Evolutionary conservation across 805 yeast genomes (phyloP).

Genomic region (Suhomyces sp.): DNA sequence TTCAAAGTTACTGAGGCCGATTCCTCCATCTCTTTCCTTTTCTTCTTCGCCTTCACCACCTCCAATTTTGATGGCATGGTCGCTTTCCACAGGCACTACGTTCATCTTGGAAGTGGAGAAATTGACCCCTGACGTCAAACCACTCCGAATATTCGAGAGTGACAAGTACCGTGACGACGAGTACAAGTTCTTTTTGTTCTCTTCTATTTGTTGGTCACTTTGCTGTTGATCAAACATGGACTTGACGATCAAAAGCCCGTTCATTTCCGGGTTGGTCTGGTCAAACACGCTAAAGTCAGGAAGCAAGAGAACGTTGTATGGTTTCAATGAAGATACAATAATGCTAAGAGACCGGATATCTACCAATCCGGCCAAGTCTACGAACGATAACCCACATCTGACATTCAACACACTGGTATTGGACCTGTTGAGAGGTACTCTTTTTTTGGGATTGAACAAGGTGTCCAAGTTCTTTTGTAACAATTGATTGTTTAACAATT

Average conservation of each 20-base stretch:
- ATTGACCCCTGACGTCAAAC: slow-evolving; percentile 17
- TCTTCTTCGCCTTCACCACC: slow-evolving; percentile 39
- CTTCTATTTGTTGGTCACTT: slow-evolving; percentile 22
- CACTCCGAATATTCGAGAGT: slow-evolving; percentile 29
- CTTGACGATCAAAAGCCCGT: slow-evolving; percentile 28
- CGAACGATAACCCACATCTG: slow-evolving; percentile 68
- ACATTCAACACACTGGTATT: slow-evolving; percentile 28
- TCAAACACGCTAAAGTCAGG: slow-evolving; percentile 39
- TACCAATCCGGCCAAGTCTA: slow-evolving; percentile 81
- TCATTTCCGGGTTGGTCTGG: slow-evolving; percentile 15
- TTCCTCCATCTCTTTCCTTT: slow-evolving; percentile 40
- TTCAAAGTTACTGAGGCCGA: slow-evolving; percentile 46
- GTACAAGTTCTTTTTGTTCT: slow-evolving; percentile 16
- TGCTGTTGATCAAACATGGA: slow-evolving; percentile 30
- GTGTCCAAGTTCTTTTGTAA: slow-evolving; percentile 46
- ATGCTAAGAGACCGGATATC: slow-evolving; percentile 79
- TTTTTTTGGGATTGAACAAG: slow-evolving; percentile 48
- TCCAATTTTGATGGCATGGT: slow-evolving; percentile 46
- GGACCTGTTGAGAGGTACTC: slow-evolving; percentile 24
- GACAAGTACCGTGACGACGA: slow-evolving; percentile 29
- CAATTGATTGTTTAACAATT: slow-evolving; percentile 38
- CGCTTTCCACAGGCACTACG: slow-evolving; percentile 30
- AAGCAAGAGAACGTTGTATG: slow-evolving; percentile 63
- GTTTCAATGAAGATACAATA: slow-evolving; percentile 75
- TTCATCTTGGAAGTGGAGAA: slow-evolving; percentile 22